Percentiles rank a stretch among this genome's conserved stretches.
Evolutionary conservation across 148 eudicot species (phyloP).

Genomic region (Polygonum aviculare): DNA sequence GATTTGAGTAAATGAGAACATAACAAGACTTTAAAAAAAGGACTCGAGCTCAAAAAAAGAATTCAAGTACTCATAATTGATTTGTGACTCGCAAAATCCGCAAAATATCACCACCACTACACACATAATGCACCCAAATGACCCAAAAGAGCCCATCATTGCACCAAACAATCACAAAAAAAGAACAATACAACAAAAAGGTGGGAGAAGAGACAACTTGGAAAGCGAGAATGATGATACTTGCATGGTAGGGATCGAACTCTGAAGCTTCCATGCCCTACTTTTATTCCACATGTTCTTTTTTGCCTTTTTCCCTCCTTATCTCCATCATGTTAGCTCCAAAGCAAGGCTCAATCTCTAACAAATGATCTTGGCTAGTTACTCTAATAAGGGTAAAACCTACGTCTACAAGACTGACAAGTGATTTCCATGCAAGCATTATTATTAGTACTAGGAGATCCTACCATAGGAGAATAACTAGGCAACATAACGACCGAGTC

Average conservation of each 20-base stretch:
- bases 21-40: too few relatives aligned
- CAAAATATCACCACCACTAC: neutral
- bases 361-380: neutral
- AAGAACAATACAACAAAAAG: neutral
- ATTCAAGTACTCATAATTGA: neutral
- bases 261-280: slow-evolving; percentile 2
- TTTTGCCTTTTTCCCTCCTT: neutral
- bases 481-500: slow-evolving; percentile 20
- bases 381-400: slow-evolving; percentile 28
- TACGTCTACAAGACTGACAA: slow-evolving; percentile 72
- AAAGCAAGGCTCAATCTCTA: neutral
- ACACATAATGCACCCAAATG: neutral
- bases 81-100: neutral
- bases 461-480: neutral
- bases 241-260: slow-evolving; percentile 5
- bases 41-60: too few relatives aligned
- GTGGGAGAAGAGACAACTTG: neutral
- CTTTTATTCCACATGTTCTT: neutral
- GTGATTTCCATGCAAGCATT: slow-evolving; percentile 77
- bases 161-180: neutral
- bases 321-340: too few relatives aligned
- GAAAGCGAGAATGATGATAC: neutral
- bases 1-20: too few relatives aligned
- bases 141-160: neutral
- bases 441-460: neutral